These are phyloP conservation scores for Pelargonium citronellum DNA, from an alignment of 441 rosid genomes.

Conservation along the genomic window DNA sequence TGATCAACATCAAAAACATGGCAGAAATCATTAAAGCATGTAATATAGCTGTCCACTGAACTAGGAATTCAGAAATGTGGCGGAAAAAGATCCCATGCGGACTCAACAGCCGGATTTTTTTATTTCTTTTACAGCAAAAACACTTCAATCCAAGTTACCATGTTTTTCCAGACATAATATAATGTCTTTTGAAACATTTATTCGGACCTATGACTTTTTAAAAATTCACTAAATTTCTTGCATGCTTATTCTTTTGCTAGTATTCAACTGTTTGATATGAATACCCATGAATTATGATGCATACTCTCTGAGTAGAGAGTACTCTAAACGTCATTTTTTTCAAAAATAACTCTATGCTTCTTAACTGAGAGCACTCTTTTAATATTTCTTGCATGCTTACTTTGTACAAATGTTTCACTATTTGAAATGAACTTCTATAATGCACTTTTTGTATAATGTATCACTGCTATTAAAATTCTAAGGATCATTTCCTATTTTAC, in stretches of 20 bases:
- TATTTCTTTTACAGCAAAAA: not conserved
- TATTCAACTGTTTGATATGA: not conserved
- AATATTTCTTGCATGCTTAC: not conserved
- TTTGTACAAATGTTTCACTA: not conserved
- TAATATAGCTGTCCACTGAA: not conserved
- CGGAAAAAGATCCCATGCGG: not conserved
- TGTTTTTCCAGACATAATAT: not conserved
- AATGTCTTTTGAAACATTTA: not conserved
- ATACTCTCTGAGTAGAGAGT: not conserved
- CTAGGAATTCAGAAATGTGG: not conserved
- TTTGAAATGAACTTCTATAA: constrained; percentile 2
- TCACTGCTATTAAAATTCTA: not conserved
- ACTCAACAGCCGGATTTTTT: not conserved
- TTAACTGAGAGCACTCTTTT: not conserved
- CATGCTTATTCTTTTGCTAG: not conserved
- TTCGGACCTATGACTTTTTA: not conserved
- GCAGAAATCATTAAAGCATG: not conserved
- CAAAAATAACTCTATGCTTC: not conserved
- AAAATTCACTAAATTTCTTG: constrained; percentile 8
- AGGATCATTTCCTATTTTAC: not conserved
- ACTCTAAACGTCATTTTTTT: not conserved
- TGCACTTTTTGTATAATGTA: not conserved
- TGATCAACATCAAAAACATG: not conserved
- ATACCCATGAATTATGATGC: not conserved
- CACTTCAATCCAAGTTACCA: not conserved